These are phyloP conservation scores for Pseudogymnoascus sp. DNA, from an alignment of 2,329 filamentous ascomycete species.

Conservation along the genomic window DNA sequence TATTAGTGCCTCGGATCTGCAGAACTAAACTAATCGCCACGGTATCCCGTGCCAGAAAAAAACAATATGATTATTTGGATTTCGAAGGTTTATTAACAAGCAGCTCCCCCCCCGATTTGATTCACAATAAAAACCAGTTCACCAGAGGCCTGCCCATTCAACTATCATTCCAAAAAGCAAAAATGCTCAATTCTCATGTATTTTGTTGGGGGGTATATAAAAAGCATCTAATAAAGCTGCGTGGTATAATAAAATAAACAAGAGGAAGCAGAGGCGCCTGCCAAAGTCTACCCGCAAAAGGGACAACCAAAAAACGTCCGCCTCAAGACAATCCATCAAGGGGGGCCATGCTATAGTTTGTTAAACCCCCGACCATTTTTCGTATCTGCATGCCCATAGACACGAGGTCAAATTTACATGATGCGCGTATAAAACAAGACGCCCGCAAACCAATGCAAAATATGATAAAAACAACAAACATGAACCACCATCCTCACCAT, in stretches of 20 bases:
- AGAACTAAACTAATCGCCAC: too few species aligned
- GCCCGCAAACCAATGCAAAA: conserved; percentile 2
- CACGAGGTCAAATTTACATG: background rate
- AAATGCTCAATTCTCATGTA: background rate
- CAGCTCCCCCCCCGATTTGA: background rate
- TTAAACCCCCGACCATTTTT: background rate
- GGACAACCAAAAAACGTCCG: background rate
- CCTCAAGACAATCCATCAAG: background rate
- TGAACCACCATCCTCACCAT: background rate
- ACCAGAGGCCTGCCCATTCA: background rate
- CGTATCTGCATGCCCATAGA: conserved; percentile 2
- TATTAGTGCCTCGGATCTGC: too few species aligned
- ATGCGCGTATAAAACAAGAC: background rate
- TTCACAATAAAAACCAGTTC: background rate
- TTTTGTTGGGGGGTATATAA: conserved; percentile 7
- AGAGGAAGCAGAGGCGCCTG: background rate
- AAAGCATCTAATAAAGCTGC: conserved; percentile 5
- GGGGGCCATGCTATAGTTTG: background rate
- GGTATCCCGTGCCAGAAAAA: too few species aligned
- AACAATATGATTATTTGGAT: too few species aligned
- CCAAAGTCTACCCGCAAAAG: background rate
- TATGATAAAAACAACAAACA: background rate
- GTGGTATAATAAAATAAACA: conserved; percentile 4
- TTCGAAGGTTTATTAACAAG: background rate
- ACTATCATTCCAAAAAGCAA: background rate